Evolutionary conservation across 2,329 filamentous ascomycete species (phyloP).

Genomic region (Thielaviopsis euricoi): DNA sequence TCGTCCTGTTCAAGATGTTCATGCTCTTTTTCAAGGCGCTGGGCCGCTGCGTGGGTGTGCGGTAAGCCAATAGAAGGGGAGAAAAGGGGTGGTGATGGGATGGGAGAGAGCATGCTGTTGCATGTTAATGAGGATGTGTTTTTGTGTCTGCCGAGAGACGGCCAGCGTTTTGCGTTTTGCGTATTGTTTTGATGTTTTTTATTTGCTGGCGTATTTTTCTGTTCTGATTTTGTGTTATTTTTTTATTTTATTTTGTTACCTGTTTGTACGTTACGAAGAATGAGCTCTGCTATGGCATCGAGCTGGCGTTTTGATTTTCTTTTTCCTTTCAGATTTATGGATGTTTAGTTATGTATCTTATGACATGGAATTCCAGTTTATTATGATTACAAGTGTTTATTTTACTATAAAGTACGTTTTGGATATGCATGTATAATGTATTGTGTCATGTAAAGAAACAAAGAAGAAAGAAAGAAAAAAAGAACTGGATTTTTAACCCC

Average conservation of each 20-base stretch:
- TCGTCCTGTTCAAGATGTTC: conserved; percentile 36
- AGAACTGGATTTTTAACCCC: background rate
- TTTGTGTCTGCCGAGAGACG: background rate
- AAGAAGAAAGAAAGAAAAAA: too few species aligned
- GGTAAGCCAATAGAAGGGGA: background rate
- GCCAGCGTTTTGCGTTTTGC: background rate
- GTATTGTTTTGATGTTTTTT: conserved; percentile 2
- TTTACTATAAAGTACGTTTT: background rate
- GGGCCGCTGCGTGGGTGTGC: conserved; percentile 30
- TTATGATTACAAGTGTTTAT: background rate
- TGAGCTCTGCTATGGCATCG: background rate
- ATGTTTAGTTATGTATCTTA: background rate
- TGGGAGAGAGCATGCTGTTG: background rate
- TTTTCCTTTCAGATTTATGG: background rate
- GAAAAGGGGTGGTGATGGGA: background rate
- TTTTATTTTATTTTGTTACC: background rate
- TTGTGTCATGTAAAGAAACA: background rate
- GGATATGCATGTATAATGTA: background rate
- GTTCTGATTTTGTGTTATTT: background rate
- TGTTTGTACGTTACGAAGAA: background rate
- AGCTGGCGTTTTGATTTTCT: background rate
- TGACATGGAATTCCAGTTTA: background rate
- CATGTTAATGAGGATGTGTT: background rate
- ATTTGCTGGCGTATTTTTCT: background rate
- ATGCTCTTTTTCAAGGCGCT: conserved; percentile 32